Conservation (phyloP, 2,329 filamentous ascomycete species). For the Piedraia hortae region DNA sequence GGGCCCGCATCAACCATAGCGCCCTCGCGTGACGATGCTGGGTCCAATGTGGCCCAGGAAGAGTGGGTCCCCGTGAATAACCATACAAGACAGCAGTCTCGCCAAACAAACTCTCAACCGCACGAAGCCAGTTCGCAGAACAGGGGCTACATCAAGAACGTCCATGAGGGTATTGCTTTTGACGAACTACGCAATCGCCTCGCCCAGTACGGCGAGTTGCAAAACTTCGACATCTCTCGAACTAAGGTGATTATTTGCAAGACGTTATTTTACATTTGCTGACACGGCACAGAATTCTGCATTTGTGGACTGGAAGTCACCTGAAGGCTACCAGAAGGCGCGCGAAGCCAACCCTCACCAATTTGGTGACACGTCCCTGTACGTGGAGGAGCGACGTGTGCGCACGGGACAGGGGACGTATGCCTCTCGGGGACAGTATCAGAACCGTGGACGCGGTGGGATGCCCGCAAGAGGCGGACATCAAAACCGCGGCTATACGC, state of each 20-base stretch:
- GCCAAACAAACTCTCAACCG: constrained; percentile 27
- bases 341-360: constrained; percentile 61
- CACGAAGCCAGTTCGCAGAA: constrained; percentile 39
- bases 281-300: constrained; percentile 63
- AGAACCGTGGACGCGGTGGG: constrained; percentile 24
- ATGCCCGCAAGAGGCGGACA: constrained; percentile 34
- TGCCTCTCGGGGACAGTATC: constrained; percentile 13
- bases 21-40: constrained; percentile 10
- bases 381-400: constrained; percentile 67
- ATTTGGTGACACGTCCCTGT: constrained; percentile 56
- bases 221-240: constrained; percentile 36
- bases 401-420: constrained; percentile 14
- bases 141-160: constrained; percentile 84
- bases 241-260: constrained; percentile 36
- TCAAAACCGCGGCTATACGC: constrained; percentile 27
- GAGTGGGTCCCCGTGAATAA: constrained; percentile 78
- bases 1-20: constrained; percentile 12
- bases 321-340: constrained; percentile 59
- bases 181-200: constrained; percentile 44
- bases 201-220: constrained; percentile 36
- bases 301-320: constrained; percentile 73
- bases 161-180: constrained; percentile 62
- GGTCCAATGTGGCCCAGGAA: constrained; percentile 25
- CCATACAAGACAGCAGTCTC: constrained; percentile 61
- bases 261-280: background rate